Conservation (phyloP, 495 filamentous ascomycete species). For the Neurospora intermedia region DNA sequence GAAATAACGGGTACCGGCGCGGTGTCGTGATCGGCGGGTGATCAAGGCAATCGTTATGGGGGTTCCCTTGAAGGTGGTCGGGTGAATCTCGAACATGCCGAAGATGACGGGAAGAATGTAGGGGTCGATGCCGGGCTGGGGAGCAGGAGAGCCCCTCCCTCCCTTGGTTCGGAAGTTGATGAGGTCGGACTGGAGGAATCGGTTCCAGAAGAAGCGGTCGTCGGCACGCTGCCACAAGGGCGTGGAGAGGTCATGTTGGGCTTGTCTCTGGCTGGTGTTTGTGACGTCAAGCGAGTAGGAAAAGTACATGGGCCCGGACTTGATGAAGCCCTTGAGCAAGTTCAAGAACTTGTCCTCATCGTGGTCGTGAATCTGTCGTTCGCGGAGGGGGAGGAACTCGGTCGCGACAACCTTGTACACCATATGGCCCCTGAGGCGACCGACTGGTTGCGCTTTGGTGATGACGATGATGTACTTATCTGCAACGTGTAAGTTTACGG, state of each 20-base stretch:
- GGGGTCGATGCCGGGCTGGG: slow-evolving; percentile 71
- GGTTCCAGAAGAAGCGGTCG: slow-evolving; percentile 98
- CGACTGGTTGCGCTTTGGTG: slow-evolving; percentile 85
- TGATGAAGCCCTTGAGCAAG: slow-evolving; percentile 66
- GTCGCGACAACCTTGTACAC: slow-evolving; percentile 86
- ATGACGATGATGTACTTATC: slow-evolving; percentile 97
- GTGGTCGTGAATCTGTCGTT: slow-evolving; percentile 77
- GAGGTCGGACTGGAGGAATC: slow-evolving; percentile 78
- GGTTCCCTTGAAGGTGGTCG: slow-evolving; percentile 69
- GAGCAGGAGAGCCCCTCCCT: slow-evolving; percentile 44
- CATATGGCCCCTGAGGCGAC: slow-evolving; percentile 82
- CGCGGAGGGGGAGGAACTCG: slow-evolving; percentile 88
- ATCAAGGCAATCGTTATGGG: slow-evolving; percentile 80
- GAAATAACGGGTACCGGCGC: slow-evolving; percentile 87
- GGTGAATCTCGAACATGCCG: slow-evolving; percentile 80
- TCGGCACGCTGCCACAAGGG: slow-evolving; percentile 90
- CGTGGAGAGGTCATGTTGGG: slow-evolving; percentile 50
- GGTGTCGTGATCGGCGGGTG: slow-evolving; percentile 72
- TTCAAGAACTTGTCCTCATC: slow-evolving; percentile 87
- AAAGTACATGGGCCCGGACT: slow-evolving; percentile 88
- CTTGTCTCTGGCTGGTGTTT: slow-evolving; percentile 87
- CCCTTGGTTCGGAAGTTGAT: slow-evolving; percentile 65
- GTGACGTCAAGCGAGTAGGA: slow-evolving; percentile 94
- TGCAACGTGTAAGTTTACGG: slow-evolving; percentile 25
- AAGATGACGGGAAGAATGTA: slow-evolving; percentile 93